Base-by-base conservation (phyloP, 2,329 filamentous ascomycete genomes). In the Rhexocercosporidium sp. region DNA sequence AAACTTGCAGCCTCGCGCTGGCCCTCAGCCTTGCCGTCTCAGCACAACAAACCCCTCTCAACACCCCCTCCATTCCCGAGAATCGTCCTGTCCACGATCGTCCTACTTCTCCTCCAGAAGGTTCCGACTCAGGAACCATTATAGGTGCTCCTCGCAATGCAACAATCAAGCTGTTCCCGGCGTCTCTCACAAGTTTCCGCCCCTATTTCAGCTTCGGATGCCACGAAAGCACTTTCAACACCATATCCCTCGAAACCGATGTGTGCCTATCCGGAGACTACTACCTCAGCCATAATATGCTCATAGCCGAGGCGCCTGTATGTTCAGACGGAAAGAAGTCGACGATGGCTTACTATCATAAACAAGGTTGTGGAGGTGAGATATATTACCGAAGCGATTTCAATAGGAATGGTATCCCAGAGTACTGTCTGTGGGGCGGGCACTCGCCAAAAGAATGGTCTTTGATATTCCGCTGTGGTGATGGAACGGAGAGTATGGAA, bases 251-350 rank as follows among this genome's bases (percentile, higher is more conserved):
- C 16, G 49, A 57, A 6, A 60, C 65, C 0, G 68, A 66, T 29
- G 47, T 62, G 18, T 70, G 68, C 51, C 61, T 70, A 2, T 68
- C 68, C 25, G 68, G 68, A 4, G 56, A 66, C 14, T 70, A 68
- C 49, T 64, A 68, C 29, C 44, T 66, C 7, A 49, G 59, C 44
- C 37, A 68, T 25, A 70, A 70, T 8, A 29, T 70, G 34, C 54
- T 61, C 1, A 57, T 70, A 16, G 60, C 63, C 12, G 60, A 66
- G 22, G 34, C 41, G 2, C 68, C 68, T 3, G n/a, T 62, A 20
- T 70, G 68, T 54, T 1, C 57, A 2, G 61, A 70, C 59, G 68
- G 68, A 14, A 34, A 34, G n/a, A 57, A 25, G 27, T 62, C 68
- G n/a, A 46, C 60, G 3, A 66, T 68, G 68, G 34, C 49, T 7